Base-by-base conservation (phyloP, 352 stramenopile species). In the Pythium utonaiense region DNA sequence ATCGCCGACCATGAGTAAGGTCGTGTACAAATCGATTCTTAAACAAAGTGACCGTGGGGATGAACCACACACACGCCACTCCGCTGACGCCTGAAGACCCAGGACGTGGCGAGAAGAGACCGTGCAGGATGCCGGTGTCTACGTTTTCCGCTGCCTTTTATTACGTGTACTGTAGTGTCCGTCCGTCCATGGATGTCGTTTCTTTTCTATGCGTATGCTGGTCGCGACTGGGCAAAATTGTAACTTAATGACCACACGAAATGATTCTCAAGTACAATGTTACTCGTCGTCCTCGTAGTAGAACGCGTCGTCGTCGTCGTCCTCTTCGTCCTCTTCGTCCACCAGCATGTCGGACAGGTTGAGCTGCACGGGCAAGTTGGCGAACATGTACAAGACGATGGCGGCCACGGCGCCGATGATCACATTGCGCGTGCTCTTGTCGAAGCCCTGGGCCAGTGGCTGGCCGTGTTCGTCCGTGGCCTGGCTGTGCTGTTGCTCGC, bases 341-440 rank as follows among this genome's bases (percentile, higher is more conserved):
- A 72, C 69, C 9, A 69, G 53, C 33, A 84, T 70, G 25, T 78
- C 59, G 42, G 90, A 71, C 38, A 88, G 71, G 38, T 79, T 68
- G 41, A 95, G 74, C 17, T 71, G 62, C 34, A 92, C 47, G 28
- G 83, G 83, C 30, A 95, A 54, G 6, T 74, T 71, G 6, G 87
- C 83, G 17, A 94, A 52, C 10, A 73, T 74, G 60, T 95, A 95
- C 58, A 95, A 31, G 8, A 91, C 48, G 14, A 95, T 68, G 19
- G 83, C 78, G 14, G 73, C 71, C 10, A 93, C 69, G 3, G 80
- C 86, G 4, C 86, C 86, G 28, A 95, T 78, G 51, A 95, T 77
- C 44, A 92, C 81, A 44, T 93, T 93, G 52, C 83, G 80, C 53
- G 81, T 77, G 30, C 81, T 71, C 65, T 95, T 93, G 57, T 89